Percentiles rank a stretch among this genome's conserved stretches.
phyloP scores from a whole-genome alignment of 2,329 filamentous ascomycete species.

The Teratosphaeria zuluensis region DNA sequence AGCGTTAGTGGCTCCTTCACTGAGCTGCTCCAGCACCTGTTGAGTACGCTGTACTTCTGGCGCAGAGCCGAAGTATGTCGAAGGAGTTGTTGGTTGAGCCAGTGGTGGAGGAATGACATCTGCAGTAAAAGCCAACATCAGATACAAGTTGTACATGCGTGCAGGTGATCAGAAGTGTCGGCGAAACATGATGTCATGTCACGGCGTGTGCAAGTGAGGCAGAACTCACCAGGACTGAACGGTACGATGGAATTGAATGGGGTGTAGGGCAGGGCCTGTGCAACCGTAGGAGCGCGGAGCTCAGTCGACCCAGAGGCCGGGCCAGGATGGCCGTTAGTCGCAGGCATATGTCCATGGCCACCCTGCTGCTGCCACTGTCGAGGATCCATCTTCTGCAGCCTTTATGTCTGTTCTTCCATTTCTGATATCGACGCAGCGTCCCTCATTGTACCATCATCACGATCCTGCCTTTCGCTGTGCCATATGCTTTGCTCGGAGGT shows the following conservation, averaged over 20 bases:
- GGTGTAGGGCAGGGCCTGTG: slow-evolving; percentile 72
- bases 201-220: background rate
- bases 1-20: slow-evolving; percentile 55
- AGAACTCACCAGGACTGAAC: slow-evolving; percentile 58
- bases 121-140: slow-evolving; percentile 9
- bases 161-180: background rate
- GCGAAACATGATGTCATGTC: background rate
- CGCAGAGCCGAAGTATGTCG: slow-evolving; percentile 23
- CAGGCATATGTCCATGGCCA: background rate
- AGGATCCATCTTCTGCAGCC: background rate
- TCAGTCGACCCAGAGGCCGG: background rate
- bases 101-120: slow-evolving; percentile 39
- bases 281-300: slow-evolving; percentile 41
- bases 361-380: background rate
- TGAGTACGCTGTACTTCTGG: slow-evolving; percentile 13
- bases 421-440: background rate
- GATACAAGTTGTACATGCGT: background rate
- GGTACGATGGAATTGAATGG: slow-evolving; percentile 72
- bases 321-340: background rate
- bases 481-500: background rate
- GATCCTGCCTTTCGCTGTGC: background rate
- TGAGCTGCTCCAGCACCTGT: slow-evolving; percentile 55
- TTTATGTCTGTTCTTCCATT: background rate
- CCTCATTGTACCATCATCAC: background rate
- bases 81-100: slow-evolving; percentile 30